Base-by-base conservation (phyloP, 768 basidiomycete species). In the Leccinum arenicola region DNA sequence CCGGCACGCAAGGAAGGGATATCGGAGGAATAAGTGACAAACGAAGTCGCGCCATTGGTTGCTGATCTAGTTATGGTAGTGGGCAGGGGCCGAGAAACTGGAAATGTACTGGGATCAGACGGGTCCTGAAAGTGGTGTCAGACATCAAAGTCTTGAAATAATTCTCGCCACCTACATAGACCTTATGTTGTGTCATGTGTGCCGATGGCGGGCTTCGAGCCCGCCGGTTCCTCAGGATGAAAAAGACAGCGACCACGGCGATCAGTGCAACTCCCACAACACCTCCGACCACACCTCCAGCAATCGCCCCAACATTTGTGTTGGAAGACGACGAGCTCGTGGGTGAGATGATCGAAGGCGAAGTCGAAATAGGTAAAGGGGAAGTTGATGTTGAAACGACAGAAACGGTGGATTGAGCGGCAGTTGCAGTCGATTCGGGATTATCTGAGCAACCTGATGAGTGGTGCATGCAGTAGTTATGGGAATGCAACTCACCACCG, bases 211-310 rank as follows among this genome's bases (percentile, higher is more conserved):
- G 50, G 21, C 36, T 51, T 50, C 56, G 62, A 50, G 75, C 61
- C 36, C 73, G 72, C 21, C 66, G 68, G 45, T 62, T 74, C 40
- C 51, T 69, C 38, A 63, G 67, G 27, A 72, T 61, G 61, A 79
- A 76, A 76, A 80, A 85, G 54, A 78, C 64, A 6, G 71, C 47
- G 7, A 65, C 61, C 1, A 69, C 79, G 5, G 65, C 77, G 12
- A 85, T 70, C 49, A 80, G 61, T 8, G 76, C 79, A 19, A 82
- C 57, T n/a, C 69, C 76, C 27, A 82, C 75, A 1, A 87, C 81
- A n/a, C 87, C 86, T 43, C 86, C 87, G 0, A 82, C 84, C 38
- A 88, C 86, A 19, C 83, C 83, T 2, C 85, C 85, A 3, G 82
- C 77, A 43, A 88, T 87, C 7, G 83, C 83, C 3, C 82, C 85